phyloP scores from a whole-genome alignment of 495 filamentous ascomycete species.

The Penicillium daleae region DNA sequence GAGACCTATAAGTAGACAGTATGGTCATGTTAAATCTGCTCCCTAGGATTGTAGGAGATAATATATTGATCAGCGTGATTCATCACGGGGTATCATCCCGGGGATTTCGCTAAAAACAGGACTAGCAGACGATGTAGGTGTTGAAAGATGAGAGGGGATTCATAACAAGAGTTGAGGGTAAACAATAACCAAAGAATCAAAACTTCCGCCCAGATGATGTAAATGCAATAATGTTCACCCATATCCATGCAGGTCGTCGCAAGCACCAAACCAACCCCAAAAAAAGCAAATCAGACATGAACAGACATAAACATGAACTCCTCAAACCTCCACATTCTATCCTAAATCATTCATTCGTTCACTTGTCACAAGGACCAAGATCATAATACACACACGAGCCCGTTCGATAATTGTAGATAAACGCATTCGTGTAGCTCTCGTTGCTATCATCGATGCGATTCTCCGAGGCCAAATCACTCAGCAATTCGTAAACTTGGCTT shows the following conservation, averaged over 20 bases:
- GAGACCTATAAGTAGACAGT: too few species aligned
- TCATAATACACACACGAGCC: constrained; percentile 78
- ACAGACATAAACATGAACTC: background rate
- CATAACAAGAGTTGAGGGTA: constrained; percentile 4
- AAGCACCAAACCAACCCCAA: background rate
- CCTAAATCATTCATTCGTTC: constrained; percentile 22
- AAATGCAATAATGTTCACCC: background rate
- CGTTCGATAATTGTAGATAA: constrained; percentile 82
- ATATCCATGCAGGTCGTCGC: background rate
- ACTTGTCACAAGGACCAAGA: constrained; percentile 49
- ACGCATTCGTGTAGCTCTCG: constrained; percentile 63
- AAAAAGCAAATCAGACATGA: background rate
- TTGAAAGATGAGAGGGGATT: background rate
- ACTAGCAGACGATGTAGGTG: constrained; percentile 25
- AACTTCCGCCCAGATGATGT: constrained; percentile 9
- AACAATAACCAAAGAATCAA: background rate
- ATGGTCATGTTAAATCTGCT: background rate
- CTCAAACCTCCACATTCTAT: background rate
- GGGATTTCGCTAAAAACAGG: constrained; percentile 31
- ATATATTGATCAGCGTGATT: constrained; percentile 21
- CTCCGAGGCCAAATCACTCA: constrained; percentile 64
- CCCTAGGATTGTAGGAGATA: background rate
- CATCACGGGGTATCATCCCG: constrained; percentile 36
- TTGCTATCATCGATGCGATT: constrained; percentile 42
- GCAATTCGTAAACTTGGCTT: constrained; percentile 80